A percentile compares a stretch with the other conserved stretches of the same genome.
These are phyloP conservation scores for Solanum okadae DNA, from an alignment of 257 asterid species.

Conservation along the genomic window DNA sequence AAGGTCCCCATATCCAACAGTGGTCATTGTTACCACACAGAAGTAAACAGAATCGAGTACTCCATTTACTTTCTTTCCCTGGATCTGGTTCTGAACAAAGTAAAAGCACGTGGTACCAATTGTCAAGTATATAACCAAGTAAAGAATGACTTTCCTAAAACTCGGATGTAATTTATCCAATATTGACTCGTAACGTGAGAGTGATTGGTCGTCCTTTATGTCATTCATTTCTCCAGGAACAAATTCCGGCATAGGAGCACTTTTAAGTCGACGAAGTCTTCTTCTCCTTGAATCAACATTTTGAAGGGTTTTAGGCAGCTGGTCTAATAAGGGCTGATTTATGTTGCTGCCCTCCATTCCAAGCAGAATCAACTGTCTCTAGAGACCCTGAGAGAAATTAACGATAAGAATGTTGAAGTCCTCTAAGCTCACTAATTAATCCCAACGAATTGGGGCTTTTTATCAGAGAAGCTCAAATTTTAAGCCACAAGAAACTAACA, in stretches of 20 bases:
- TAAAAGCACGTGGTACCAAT: conserved; percentile 62
- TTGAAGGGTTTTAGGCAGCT: conserved; percentile 4
- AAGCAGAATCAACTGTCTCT: background rate
- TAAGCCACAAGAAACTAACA: background rate
- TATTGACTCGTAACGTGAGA: conserved; percentile 23
- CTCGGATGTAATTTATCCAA: conserved; percentile 43
- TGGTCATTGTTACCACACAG: conserved; percentile 94
- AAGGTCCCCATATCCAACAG: conserved; percentile 94
- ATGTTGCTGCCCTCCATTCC: conserved; percentile 7
- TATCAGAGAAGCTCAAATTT: background rate
- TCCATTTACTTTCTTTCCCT: conserved; percentile 50
- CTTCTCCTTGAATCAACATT: conserved; percentile 22
- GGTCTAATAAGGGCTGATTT: conserved; percentile 12
- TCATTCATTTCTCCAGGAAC: conserved; percentile 34
- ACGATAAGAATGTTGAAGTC: background rate
- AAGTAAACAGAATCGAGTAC: conserved; percentile 84
- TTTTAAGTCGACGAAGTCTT: conserved; percentile 60
- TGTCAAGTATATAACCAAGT: conserved; percentile 41
- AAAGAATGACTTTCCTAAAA: conserved; percentile 30
- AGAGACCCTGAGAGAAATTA: background rate
- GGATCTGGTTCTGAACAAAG: conserved; percentile 43
- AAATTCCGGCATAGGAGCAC: conserved; percentile 59
- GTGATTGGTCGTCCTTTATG: conserved; percentile 6
- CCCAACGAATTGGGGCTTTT: background rate
- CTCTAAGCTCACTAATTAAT: background rate